Evolutionary conservation across 2,329 filamentous ascomycete genomes (phyloP), one percentile per base, ranked within the genome.

Genomic region (Volutella citrinella): DNA sequence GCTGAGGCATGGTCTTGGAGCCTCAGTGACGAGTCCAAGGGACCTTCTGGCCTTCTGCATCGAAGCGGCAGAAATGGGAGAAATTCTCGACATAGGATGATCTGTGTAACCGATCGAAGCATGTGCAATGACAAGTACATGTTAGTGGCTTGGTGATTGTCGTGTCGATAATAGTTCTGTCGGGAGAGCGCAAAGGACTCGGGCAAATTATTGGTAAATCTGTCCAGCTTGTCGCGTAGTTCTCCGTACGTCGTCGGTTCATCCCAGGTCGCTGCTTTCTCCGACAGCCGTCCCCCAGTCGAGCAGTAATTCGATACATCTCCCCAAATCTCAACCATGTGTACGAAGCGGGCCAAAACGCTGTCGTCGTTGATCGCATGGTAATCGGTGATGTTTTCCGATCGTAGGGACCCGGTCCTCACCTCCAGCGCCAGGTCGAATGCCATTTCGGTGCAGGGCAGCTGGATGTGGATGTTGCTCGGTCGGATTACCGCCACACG

Each of bases 71-170:
- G 38, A 40, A 55, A 54, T 5, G 52, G 51, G 8, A 56, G 42
- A 28, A 49, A 48, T 30, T 56, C 52, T 21, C 52, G 45, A 23
- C 45, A 38, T 12, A 55, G 44, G 29, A 84, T 78, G 42, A 87
- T 80, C 36, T 74, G 70, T 52, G 79, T 85, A 3, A 86, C 65
- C 3, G 75, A 73, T 38, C 78, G 74, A 1, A 85, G 70, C 47
- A 80, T 78, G 49, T 87, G 83, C 34, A 87, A 63, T 5, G 83
- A 70, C 9, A 80, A 74, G 50, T 82, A 87, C 7, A 75, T 72
- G 27, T 79, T 80, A 3, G 77, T 77, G 3, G 76, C 77, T 25
- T 77, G 71, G 34, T 77, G 71, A 40, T 76, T 78, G 46, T 84
- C 78, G 49, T 86, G 81, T 16, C 75, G 78, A 47, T 77, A 74